Conservation (phyloP, 1,139 yeast species). For the Diutina mesorugosa region DNA sequence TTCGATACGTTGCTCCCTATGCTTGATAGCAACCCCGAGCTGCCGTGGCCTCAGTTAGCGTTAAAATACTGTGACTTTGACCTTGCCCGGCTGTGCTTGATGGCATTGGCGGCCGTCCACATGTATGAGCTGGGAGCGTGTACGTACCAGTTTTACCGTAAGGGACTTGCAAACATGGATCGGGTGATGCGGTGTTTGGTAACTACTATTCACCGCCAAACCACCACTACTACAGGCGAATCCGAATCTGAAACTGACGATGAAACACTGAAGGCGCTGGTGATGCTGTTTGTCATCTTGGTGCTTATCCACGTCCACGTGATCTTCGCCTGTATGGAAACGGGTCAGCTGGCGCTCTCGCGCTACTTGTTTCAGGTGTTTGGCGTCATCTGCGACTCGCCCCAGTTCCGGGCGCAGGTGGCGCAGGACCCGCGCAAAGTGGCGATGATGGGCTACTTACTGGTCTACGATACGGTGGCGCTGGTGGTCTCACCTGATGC, state of each 20-base stretch:
- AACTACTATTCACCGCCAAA: slow-evolving; percentile 13
- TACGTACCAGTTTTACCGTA: slow-evolving; percentile 32
- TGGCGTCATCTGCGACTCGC: slow-evolving; percentile 29
- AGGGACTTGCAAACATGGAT: slow-evolving; percentile 38
- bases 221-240: background rate
- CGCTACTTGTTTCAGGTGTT: slow-evolving; percentile 35
- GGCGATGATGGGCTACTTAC: slow-evolving; percentile 32
- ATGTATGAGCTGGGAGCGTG: slow-evolving; percentile 35
- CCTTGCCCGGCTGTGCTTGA: slow-evolving; percentile 40
- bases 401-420: slow-evolving; percentile 14
- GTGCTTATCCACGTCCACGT: slow-evolving; percentile 39
- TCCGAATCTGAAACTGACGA: background rate
- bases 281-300: slow-evolving; percentile 36
- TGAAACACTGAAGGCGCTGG: slow-evolving; percentile 12
- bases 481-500: slow-evolving; percentile 44
- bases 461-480: slow-evolving; percentile 45
- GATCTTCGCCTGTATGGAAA: slow-evolving; percentile 36
- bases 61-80: slow-evolving; percentile 41
- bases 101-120: slow-evolving; percentile 40
- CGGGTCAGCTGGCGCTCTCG: slow-evolving; percentile 37
- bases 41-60: slow-evolving; percentile 48
- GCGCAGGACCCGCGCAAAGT: slow-evolving; percentile 29
- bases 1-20: slow-evolving; percentile 37
- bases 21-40: slow-evolving; percentile 41
- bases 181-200: slow-evolving; percentile 39